phyloP scores from a whole-genome alignment of 495 filamentous ascomycete genomes.

The Xylaria flabelliformis region DNA sequence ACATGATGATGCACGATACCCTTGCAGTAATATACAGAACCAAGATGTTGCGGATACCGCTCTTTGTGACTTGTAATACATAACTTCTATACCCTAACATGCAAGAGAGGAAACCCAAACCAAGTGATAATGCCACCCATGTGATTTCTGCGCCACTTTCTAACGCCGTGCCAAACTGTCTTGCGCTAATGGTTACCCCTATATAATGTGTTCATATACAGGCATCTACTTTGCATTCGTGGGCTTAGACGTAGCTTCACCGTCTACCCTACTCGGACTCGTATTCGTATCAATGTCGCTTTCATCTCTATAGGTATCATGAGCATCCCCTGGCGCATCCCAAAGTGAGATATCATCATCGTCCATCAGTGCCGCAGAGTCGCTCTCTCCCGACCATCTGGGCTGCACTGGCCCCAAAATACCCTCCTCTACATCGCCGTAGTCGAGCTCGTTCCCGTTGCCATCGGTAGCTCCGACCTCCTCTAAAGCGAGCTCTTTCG shows the following conservation, averaged over 20 bases:
- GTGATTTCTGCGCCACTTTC: not conserved
- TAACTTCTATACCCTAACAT: not conserved
- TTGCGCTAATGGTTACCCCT: not conserved
- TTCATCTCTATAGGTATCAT: constrained; percentile 50
- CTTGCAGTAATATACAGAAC: not conserved
- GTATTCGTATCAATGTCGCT: constrained; percentile 22
- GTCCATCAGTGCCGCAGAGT: constrained; percentile 54
- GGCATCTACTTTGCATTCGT: not conserved
- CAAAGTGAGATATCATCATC: constrained; percentile 69
- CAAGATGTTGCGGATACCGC: not conserved
- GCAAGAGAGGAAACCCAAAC: not conserved
- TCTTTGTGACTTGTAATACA: constrained; percentile 8
- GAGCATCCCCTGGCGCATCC: constrained; percentile 49
- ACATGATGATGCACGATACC: constrained; percentile 5
- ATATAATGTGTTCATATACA: constrained; percentile 5
- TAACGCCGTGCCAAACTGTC: constrained; percentile 13
- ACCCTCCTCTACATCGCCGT: constrained; percentile 37
- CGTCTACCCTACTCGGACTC: constrained; percentile 3
- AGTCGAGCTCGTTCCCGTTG: constrained; percentile 46
- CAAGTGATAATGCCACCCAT: not conserved
- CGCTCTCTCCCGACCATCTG: constrained; percentile 44
- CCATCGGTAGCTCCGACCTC: constrained; percentile 55
- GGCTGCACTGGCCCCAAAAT: constrained; percentile 32
- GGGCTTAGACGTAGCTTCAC: constrained; percentile 3
- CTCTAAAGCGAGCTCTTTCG: constrained; percentile 82